Percentiles rank a stretch among this genome's conserved stretches.
Conservation (phyloP, 2,329 filamentous ascomycete species). For the Aureobasidium zeae region DNA sequence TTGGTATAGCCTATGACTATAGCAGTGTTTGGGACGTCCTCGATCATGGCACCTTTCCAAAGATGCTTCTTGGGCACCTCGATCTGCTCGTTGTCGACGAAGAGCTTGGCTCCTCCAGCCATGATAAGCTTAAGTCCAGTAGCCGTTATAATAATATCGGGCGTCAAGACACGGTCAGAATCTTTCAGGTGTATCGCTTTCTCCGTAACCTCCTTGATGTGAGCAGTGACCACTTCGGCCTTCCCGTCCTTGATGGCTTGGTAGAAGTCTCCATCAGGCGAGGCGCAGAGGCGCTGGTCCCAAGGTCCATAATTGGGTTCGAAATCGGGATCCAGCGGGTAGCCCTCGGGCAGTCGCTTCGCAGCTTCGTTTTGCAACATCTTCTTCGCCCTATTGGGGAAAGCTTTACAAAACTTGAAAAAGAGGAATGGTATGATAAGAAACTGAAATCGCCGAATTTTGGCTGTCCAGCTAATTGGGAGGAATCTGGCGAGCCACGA, state of each 20-base stretch:
- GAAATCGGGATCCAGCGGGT: slow-evolving; percentile 39
- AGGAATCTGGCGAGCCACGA: slow-evolving; percentile 33
- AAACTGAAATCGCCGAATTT: slow-evolving; percentile 30
- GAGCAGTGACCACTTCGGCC: slow-evolving; percentile 47
- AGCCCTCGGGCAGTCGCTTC: slow-evolving; percentile 37
- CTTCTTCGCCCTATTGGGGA: slow-evolving; percentile 24
- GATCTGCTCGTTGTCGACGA: slow-evolving; percentile 42
- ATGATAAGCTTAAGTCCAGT: slow-evolving; percentile 52
- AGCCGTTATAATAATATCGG: slow-evolving; percentile 57
- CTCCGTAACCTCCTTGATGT: slow-evolving; percentile 42
- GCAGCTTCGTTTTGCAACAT: slow-evolving; percentile 37
- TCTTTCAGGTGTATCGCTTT: slow-evolving; percentile 41
- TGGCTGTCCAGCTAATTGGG: slow-evolving; percentile 20
- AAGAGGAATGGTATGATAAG: slow-evolving; percentile 29
- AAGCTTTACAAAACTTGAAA: slow-evolving; percentile 27
- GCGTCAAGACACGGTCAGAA: slow-evolving; percentile 37
- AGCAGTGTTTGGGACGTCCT: slow-evolving; percentile 52
- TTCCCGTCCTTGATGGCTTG: slow-evolving; percentile 41
- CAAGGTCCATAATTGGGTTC: slow-evolving; percentile 44
- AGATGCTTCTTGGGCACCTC: slow-evolving; percentile 43
- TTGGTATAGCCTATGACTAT: slow-evolving; percentile 53
- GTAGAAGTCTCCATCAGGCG: slow-evolving; percentile 53
- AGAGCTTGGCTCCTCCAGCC: slow-evolving; percentile 44
- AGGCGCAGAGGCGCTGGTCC: slow-evolving; percentile 68
- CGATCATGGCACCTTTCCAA: slow-evolving; percentile 54